A percentile compares a stretch with the other conserved stretches of the same genome.
These are phyloP conservation scores for Rosa rugosa DNA, from an alignment of 306 rosid genomes.

Conservation along the genomic window DNA sequence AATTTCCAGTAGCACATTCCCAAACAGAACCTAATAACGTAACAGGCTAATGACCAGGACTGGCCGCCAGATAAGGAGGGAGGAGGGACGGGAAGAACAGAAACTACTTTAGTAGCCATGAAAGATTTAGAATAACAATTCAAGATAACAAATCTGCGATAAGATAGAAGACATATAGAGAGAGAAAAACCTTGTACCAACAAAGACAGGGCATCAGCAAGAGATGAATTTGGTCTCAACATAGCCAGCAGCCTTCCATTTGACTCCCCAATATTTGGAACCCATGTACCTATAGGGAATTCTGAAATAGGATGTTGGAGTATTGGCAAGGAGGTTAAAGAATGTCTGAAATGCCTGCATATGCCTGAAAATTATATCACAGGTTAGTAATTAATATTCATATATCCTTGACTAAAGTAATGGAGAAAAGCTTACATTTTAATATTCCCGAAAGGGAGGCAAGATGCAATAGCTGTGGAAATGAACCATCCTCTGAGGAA, in stretches of 20 bases:
- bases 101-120: not conserved
- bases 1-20: not conserved
- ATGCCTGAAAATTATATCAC: constrained; percentile 60
- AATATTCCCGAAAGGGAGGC: constrained; percentile 75
- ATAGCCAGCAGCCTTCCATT: constrained; percentile 60
- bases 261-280: constrained; percentile 76
- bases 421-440: constrained; percentile 50
- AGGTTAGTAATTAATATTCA: constrained; percentile 40
- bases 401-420: constrained; percentile 23
- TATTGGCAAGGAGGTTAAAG: constrained; percentile 71
- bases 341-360: constrained; percentile 75
- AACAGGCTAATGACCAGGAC: not conserved
- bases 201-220: constrained; percentile 61
- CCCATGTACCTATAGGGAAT: constrained; percentile 79
- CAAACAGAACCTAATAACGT: not conserved
- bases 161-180: not conserved
- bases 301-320: constrained; percentile 73
- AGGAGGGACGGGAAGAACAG: not conserved
- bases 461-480: constrained; percentile 68
- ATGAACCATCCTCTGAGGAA: constrained; percentile 53
- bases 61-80: not conserved
- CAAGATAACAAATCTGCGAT: not conserved
- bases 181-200: constrained; percentile 65
- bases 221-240: constrained; percentile 72
- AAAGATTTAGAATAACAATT: not conserved